phyloP scores from a whole-genome alignment of 441 rosid species.

The Populus trichocarpa region DNA sequence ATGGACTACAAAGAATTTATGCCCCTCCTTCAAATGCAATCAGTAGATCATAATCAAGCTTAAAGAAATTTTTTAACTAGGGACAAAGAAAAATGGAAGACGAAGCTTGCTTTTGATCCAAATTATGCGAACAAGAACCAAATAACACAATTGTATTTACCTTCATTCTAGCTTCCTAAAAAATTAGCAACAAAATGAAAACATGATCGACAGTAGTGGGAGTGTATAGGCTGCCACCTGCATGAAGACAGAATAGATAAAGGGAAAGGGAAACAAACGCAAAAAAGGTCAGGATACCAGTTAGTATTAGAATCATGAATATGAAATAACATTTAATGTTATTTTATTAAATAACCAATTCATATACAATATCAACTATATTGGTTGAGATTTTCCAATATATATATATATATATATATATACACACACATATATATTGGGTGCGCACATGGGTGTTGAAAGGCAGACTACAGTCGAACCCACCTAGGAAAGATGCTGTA shows the following conservation, averaged over 20 bases:
- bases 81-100: not conserved
- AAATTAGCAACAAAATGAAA: slow-evolving; percentile 72
- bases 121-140: not conserved
- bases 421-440: too few relatives aligned
- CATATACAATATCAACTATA: too few relatives aligned
- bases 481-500: too few relatives aligned
- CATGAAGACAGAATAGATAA: not conserved
- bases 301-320: not conserved
- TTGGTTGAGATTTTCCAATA: too few relatives aligned
- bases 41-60: too few relatives aligned
- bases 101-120: not conserved
- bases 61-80: not conserved
- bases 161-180: slow-evolving; percentile 88
- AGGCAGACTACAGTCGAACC: too few relatives aligned
- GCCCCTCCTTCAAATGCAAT: too few relatives aligned
- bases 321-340: not conserved
- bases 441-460: too few relatives aligned
- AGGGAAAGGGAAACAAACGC: not conserved
- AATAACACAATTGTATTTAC: slow-evolving; percentile 24
- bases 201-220: slow-evolving; percentile 85
- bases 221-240: slow-evolving; percentile 73
- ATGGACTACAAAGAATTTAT: too few relatives aligned
- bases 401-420: too few relatives aligned
- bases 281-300: not conserved
- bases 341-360: too few relatives aligned